Evolutionary conservation across 176 grass and related monocot species (phyloP).

Genomic region (Carex kokanica): DNA sequence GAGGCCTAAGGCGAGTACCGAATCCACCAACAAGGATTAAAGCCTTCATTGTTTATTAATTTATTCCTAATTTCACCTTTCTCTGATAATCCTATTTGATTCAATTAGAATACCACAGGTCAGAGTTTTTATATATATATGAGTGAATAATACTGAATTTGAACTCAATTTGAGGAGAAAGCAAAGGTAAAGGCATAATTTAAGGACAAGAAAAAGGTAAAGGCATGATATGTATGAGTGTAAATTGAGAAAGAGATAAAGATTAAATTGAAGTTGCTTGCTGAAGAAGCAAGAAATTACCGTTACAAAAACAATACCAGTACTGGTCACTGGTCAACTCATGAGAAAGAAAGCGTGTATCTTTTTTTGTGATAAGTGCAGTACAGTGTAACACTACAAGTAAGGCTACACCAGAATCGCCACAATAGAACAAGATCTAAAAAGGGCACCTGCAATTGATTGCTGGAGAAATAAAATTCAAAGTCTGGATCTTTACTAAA

Average conservation of each 20-base stretch:
- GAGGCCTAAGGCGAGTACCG: constrained; percentile 77
- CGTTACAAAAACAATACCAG: constrained; percentile 16
- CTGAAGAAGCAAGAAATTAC: constrained; percentile 20
- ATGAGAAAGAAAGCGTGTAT: neutral
- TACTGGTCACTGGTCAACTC: neutral
- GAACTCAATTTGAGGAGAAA: neutral
- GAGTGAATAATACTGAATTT: neutral
- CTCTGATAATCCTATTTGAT: neutral
- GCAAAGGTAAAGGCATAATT: neutral
- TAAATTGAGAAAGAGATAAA: constrained; percentile 25
- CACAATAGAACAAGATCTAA: neutral
- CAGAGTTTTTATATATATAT: neutral
- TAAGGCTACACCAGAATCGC: neutral
- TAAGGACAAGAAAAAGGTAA: neutral
- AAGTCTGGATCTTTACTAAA: neutral
- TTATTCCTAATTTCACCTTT: neutral
- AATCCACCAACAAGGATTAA: constrained; percentile 95
- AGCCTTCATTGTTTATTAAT: constrained; percentile 57
- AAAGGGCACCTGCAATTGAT: neutral
- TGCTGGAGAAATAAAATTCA: neutral
- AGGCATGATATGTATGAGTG: neutral
- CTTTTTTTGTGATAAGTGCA: neutral
- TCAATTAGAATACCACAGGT: neutral
- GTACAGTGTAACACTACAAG: neutral
- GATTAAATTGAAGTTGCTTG: neutral